Percentiles rank a stretch among this genome's conserved stretches.
Evolutionary conservation across 495 filamentous ascomycete species (phyloP).

Genomic region (Sordaria brevicollis): DNA sequence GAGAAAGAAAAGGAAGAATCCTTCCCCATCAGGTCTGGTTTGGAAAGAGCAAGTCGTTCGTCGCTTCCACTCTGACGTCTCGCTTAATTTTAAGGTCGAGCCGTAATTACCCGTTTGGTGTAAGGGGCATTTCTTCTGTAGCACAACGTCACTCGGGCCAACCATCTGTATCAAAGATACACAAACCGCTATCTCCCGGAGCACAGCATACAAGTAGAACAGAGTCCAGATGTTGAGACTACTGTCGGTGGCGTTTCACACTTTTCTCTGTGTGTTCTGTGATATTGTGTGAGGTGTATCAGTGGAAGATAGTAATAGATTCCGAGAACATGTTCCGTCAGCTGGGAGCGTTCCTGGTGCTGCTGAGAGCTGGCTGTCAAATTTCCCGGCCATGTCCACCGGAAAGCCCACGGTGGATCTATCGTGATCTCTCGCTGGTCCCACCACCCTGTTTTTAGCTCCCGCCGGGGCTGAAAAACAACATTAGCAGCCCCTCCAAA

Average conservation of each 20-base stretch:
- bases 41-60: neutral
- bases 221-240: neutral
- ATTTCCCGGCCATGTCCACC: neutral
- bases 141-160: neutral
- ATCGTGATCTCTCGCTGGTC: neutral
- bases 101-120: neutral
- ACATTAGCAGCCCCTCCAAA: neutral
- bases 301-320: neutral
- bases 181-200: neutral
- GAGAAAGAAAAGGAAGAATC: neutral
- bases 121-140: neutral
- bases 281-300: neutral
- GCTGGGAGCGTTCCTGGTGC: neutral
- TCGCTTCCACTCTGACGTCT: neutral
- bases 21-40: neutral
- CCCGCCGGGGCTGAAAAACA: neutral
- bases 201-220: neutral
- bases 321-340: neutral
- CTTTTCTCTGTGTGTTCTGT: neutral
- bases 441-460: neutral
- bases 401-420: neutral
- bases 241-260: neutral
- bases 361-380: neutral
- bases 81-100: neutral
- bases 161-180: neutral